These are phyloP conservation scores for Colletotrichum lini DNA, from an alignment of 2,329 filamentous ascomycete species.

Conservation along the genomic window DNA sequence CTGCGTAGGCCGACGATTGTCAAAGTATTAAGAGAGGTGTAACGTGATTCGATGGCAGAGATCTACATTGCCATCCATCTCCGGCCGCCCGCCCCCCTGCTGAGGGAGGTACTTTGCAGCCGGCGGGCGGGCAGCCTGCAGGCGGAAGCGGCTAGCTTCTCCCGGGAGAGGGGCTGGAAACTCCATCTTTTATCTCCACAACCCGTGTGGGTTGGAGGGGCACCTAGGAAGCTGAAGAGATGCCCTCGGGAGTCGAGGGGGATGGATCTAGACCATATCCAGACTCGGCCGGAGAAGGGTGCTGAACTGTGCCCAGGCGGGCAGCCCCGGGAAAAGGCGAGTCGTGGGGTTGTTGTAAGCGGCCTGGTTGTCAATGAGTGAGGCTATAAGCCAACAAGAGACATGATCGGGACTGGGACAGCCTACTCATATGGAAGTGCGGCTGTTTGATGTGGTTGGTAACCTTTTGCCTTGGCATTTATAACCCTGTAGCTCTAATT, in stretches of 20 bases:
- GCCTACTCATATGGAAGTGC: not conserved
- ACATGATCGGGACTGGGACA: not conserved
- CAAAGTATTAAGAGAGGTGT: conserved; percentile 3
- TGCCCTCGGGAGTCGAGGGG: not conserved
- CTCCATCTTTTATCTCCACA: conserved; percentile 12
- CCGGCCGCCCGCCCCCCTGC: not conserved
- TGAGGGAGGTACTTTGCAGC: conserved; percentile 3
- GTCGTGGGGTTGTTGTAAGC: conserved; percentile 4
- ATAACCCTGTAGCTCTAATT: not conserved
- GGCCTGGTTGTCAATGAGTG: not conserved
- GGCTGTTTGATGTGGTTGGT: not conserved
- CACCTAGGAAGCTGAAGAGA: not conserved
- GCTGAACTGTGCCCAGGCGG: not conserved
- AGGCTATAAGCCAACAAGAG: not conserved
- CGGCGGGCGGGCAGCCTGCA: conserved; percentile 4
- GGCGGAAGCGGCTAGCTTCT: not conserved
- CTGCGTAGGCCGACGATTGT: conserved; percentile 27
- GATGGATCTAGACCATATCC: not conserved
- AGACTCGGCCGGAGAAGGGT: not conserved
- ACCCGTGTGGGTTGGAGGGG: not conserved
- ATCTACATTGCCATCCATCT: conserved; percentile 1
- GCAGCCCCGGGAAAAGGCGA: not conserved
- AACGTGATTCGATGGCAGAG: conserved; percentile 21
- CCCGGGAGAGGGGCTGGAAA: not conserved
- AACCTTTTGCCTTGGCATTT: not conserved